Evolutionary conservation across 2,329 filamentous ascomycete species (phyloP), one percentile per base, ranked within the genome.

Genomic region (Arthroderma sp.): DNA sequence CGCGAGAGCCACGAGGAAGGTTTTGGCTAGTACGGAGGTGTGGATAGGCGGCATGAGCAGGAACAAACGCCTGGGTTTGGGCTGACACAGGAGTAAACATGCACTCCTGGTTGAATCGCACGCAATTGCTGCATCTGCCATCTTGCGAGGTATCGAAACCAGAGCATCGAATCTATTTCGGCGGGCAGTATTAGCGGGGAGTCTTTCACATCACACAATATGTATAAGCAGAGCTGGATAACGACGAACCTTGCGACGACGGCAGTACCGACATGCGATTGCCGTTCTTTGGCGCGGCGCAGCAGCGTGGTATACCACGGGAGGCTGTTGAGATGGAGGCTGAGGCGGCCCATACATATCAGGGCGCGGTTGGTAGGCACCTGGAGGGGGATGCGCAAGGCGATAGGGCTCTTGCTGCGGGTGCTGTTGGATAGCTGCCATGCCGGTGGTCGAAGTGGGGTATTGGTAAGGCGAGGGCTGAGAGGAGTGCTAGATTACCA

Each of bases 41-140:
- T 10, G 73, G 72, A 50, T 74, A 83, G 47, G 80, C 77, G 5
- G 80, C 78, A 58, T 83, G 78, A 6, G 80, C 80, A 5, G 81
- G 81, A 31, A 85, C 81, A 56, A 85, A 85, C 7, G 82, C 81
- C 60, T 83, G 80, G 4, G 50, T 45, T 63, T 84, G 80, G 7
- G 80, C 81, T 3, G 79, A 83, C 27, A 86, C 81, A 2, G 82
- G 81, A 1, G 80, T 84, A 63, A 86, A 86, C 63, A 86, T 77
- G 64, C 82, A 86, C 58, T 83, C 80, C 62, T 85, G 81, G 52
- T 81, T 80, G 65, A 85, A 86, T 40, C 81, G 72, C 51, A 79
- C 71, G 58, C 81, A 86, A 60, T 85, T 85, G 56, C 72, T 76
- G 68, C 81, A 86, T 48, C 80, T 76, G 48, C 82, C 82, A 61